These are phyloP conservation scores for Breynia disticha DNA, from an alignment of 441 rosid genomes.

Conservation along the genomic window DNA sequence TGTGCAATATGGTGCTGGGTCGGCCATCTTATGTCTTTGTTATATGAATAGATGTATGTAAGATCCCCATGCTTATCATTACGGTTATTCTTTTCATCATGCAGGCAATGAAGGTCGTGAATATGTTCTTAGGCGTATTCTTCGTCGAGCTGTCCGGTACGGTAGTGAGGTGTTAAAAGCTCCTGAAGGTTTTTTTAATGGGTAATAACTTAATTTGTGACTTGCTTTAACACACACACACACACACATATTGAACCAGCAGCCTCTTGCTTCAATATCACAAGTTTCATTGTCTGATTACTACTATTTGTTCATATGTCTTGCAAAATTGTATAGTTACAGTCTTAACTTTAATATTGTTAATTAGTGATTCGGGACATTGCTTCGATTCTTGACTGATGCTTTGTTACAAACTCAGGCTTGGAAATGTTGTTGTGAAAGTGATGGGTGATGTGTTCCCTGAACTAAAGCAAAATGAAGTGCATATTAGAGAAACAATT, in stretches of 20 bases:
- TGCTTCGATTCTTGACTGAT: not conserved
- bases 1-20: too few species aligned
- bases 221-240: not conserved
- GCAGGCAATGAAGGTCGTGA: slow-evolving; percentile 97
- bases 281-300: too few species aligned
- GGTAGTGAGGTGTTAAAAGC: slow-evolving; percentile 91
- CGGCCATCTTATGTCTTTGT: too few species aligned
- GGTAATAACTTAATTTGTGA: slow-evolving; percentile 34
- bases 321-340: too few species aligned
- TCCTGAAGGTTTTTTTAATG: slow-evolving; percentile 80
- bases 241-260: too few species aligned
- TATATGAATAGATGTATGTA: not conserved
- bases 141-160: slow-evolving; percentile 97
- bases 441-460: slow-evolving; percentile 82
- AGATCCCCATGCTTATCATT: not conserved
- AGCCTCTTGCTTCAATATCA: too few species aligned
- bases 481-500: slow-evolving; percentile 56
- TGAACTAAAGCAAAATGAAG: slow-evolving; percentile 77
- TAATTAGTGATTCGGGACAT: not conserved
- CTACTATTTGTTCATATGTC: too few species aligned
- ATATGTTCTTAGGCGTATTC: slow-evolving; percentile 92
- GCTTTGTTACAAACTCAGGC: slow-evolving; percentile 39
- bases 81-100: slow-evolving; percentile 7
- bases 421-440: slow-evolving; percentile 59
- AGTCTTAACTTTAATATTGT: not conserved